Evolutionary conservation across 2,329 filamentous ascomycete species (phyloP), one percentile per base, ranked within the genome.

Genomic region (Hypoxylon sp.): DNA sequence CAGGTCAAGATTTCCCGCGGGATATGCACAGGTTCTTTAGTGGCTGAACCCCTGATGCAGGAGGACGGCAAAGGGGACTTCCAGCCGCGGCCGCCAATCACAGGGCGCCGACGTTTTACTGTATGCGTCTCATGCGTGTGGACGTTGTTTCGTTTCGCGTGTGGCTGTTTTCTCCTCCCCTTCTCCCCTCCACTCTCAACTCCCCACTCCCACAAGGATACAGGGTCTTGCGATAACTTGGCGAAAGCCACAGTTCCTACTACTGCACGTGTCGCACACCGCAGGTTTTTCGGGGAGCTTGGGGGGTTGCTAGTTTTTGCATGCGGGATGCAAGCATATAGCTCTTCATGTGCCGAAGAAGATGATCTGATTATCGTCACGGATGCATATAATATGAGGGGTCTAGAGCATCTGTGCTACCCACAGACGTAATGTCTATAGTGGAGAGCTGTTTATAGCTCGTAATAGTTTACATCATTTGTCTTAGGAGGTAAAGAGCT

Each of bases 351-450:
- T 65, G 36, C 49, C 57, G 45, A 60, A 48, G 23, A 45, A 45
- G 21, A 69, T 69, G 67, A 69, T 62, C 63, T 67, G 67, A 69
- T 65, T 62, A 66, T 69, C 67, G 53, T 41, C 67, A 14, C 14
- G 21, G 38, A 17, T 59, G 60, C 67, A 65, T 64, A 45, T 17
- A 30, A 32, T 17, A 41, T 51, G 49, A 51, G 63, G 63, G 67
- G 63, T 60, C 21, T 36, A 41, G 41, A 32, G n/a, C 23, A 23
- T 36, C 32, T 49, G 28, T 49, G 17, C 46, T 55, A 34, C 51
- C 17, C 32, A 23, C 41, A 48, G 11, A 52, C 34, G 11, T 48
- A n/a, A 58, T 52, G 57, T 46, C n/a, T 23, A 34, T 56, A 30
- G 28, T 57, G 4, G 21, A 60, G 45, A 38, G 14, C 46, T 43